These are phyloP conservation scores for Stagonosporopsis tanaceti DNA, from an alignment of 2,329 filamentous ascomycete genomes.

Conservation along the genomic window DNA sequence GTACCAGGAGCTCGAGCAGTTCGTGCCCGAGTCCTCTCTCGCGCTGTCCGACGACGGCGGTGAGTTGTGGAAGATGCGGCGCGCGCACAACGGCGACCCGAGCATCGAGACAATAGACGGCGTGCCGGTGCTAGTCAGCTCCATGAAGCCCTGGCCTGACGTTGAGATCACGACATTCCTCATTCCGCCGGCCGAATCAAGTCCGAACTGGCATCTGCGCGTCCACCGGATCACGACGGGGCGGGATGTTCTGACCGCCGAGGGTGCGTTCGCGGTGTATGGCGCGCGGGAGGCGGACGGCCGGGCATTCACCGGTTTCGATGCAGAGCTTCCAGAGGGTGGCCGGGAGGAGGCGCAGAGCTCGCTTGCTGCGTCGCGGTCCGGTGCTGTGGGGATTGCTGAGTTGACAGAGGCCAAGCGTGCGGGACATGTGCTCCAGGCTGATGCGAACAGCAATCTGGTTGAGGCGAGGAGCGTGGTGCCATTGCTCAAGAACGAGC, in stretches of 20 bases:
- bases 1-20: constrained; percentile 77
- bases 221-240: constrained; percentile 68
- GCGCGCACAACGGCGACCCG: constrained; percentile 68
- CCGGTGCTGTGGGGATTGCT: constrained; percentile 60
- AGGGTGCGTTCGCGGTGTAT: constrained; percentile 76
- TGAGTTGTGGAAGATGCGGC: constrained; percentile 80
- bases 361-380: constrained; percentile 57
- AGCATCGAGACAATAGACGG: constrained; percentile 65
- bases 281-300: constrained; percentile 67
- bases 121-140: constrained; percentile 69
- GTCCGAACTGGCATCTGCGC: constrained; percentile 72
- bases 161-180: constrained; percentile 72
- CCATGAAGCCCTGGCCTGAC: constrained; percentile 75
- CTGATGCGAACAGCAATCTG: constrained; percentile 81
- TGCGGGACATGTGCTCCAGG: constrained; percentile 72
- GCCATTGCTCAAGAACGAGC: constrained; percentile 70
- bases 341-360: constrained; percentile 36
- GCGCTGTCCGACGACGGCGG: constrained; percentile 79
- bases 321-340: constrained; percentile 53
- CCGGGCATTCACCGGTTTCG: constrained; percentile 58
- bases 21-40: constrained; percentile 76
- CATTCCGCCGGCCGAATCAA: constrained; percentile 65
- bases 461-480: constrained; percentile 75
- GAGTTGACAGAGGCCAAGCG: constrained; percentile 55
- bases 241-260: constrained; percentile 72